phyloP scores from a whole-genome alignment of 2,329 filamentous ascomycete genomes.

The Fusarium mundagurra region DNA sequence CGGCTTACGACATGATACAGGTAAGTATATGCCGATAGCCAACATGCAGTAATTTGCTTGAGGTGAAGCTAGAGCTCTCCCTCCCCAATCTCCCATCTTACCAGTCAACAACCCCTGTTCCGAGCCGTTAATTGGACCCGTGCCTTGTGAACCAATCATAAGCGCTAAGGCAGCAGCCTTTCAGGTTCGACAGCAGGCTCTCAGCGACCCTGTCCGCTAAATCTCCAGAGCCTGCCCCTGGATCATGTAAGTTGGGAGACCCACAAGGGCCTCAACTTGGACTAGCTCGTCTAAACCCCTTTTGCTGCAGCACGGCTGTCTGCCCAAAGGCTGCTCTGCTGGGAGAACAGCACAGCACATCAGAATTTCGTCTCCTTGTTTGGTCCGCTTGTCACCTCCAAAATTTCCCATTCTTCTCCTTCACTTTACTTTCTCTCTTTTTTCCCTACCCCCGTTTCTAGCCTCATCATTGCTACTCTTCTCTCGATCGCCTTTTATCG shows the following conservation, averaged over 20 bases:
- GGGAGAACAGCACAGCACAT: conserved; percentile 47
- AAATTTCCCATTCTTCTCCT: conserved; percentile 45
- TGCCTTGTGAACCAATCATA: conserved; percentile 35
- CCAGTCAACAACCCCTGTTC: conserved; percentile 31
- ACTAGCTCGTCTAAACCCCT: conserved; percentile 47
- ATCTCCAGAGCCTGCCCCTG: conserved; percentile 43
- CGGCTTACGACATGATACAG: background rate
- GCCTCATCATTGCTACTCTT: conserved; percentile 52
- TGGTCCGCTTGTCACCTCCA: conserved; percentile 43
- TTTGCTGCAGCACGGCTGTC: conserved; percentile 45
- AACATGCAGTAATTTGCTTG: conserved; percentile 32
- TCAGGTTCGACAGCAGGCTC: conserved; percentile 16
- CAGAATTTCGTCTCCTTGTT: conserved; percentile 48
- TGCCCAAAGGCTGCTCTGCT: conserved; percentile 42
- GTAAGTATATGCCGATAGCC: conserved; percentile 1
- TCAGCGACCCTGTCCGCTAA: conserved; percentile 43
- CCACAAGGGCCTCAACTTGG: conserved; percentile 38
- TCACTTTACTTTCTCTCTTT: conserved; percentile 40
- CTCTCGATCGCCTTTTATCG: conserved; percentile 42
- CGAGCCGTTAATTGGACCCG: conserved; percentile 38
- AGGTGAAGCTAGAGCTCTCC: conserved; percentile 33
- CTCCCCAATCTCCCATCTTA: conserved; percentile 41
- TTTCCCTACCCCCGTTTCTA: conserved; percentile 39
- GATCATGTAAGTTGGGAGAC: conserved; percentile 30
- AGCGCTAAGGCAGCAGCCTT: background rate